Evolutionary conservation across 257 asterid genomes (phyloP), one percentile per base, ranked within the genome.

Genomic region (Penstemon eatonii): DNA sequence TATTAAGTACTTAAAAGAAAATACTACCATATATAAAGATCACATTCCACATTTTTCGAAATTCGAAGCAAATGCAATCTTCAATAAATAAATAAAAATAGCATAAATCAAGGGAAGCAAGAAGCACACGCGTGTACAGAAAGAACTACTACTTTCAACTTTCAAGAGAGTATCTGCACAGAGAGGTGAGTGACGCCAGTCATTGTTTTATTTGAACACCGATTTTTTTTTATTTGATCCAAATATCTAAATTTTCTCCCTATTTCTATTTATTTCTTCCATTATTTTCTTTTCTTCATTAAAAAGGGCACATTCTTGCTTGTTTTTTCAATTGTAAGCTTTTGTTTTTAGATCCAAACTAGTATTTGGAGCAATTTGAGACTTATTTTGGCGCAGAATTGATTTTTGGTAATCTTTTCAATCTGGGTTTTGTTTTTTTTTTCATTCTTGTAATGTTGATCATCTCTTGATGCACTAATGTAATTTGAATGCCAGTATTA

Each of bases 301-400:
- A 66, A 55, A 68, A 37, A 73, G 78, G 80, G 64, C 66, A 37
- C 37, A 55, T 49, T 46, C 36, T 8, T 40, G 60, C 68, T 66
- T 53, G 42, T 61, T 46, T 66, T 73, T 55, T 68, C 65, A 5
- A 40, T 39, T 58, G 51, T 43, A 60, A 75, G 41, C 59, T 64
- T 81, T 70, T 76, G 76, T 60, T 76, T 33, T 45, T 65, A 73
- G 89, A 88, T 84, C 89, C 86, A 70, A 66, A 41, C 57, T 15
- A 36, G 56, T 64, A 57, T 73, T 72, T 11, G 71, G 54, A 69
- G 76, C 72, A 54, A 73, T 56, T 36, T 46, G 77, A 12, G 45
- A 38, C 39, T 69, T 78, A 6, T 67, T 6, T 65, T 55, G 36
- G 55, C 57, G 46, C 0, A 25, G 52, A 74, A 41, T 71, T 70